Percentiles rank a stretch among this genome's conserved stretches.
These are phyloP conservation scores for Hypoxylon sp. DNA, from an alignment of 2,329 filamentous ascomycete species.

Conservation along the genomic window DNA sequence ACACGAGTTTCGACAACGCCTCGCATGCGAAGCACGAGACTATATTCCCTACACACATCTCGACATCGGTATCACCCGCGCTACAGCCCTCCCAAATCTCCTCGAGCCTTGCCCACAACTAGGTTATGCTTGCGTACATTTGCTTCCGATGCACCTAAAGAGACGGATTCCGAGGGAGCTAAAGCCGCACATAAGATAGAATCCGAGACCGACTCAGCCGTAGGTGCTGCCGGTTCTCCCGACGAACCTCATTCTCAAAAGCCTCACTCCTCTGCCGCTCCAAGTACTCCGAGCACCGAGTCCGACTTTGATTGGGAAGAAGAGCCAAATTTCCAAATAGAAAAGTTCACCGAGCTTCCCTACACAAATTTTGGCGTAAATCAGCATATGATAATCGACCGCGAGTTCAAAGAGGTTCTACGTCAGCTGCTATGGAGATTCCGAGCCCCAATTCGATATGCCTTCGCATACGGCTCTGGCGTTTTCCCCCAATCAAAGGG, in stretches of 20 bases:
- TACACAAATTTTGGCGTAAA: conserved; percentile 90
- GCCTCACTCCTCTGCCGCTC: conserved; percentile 24
- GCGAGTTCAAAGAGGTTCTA: conserved; percentile 92
- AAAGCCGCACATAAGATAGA: conserved; percentile 42
- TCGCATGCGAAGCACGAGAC: conserved; percentile 27
- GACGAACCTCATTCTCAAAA: conserved; percentile 45
- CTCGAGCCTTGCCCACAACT: conserved; percentile 16
- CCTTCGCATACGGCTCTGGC: conserved; percentile 96
- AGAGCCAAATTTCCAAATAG: conserved; percentile 76
- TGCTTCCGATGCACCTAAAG: conserved; percentile 37
- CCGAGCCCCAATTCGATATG: conserved; percentile 91
- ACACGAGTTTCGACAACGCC: conserved; percentile 12
- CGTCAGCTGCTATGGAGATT: conserved; percentile 92
- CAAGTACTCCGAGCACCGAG: conserved; percentile 40
- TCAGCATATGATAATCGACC: conserved; percentile 95
- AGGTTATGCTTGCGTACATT: conserved; percentile 34
- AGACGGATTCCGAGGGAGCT: conserved; percentile 29
- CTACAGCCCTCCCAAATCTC: conserved; percentile 7
- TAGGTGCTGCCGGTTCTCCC: conserved; percentile 42
- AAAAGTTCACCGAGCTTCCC: conserved; percentile 80
- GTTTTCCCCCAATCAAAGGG: conserved; percentile 83
- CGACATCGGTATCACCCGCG: conserved; percentile 24
- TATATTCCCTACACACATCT: conserved; percentile 32
- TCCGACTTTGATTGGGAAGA: conserved; percentile 75
- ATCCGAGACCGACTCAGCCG: conserved; percentile 45